Evolutionary conservation across 352 stramenopile genomes (phyloP).

Genomic region (Phytophthora europaea): DNA sequence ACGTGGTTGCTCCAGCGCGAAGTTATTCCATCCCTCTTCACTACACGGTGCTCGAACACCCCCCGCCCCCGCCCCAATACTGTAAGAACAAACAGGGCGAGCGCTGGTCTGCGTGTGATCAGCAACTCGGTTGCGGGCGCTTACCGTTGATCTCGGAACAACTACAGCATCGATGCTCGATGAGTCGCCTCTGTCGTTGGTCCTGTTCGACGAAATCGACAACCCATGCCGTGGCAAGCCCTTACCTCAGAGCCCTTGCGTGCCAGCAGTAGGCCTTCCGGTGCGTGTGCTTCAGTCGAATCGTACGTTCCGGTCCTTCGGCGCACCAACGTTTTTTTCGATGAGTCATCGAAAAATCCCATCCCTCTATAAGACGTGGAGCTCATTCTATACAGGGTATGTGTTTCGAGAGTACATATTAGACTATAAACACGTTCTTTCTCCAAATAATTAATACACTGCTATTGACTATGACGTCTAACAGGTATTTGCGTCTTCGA

Average conservation of each 20-base stretch:
- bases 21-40: background rate
- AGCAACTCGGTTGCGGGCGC: too few species aligned
- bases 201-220: too few species aligned
- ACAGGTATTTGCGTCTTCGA: background rate
- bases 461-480: background rate
- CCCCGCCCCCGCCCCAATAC: too few species aligned
- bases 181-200: too few species aligned
- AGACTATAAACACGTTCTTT: too few species aligned
- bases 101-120: too few species aligned
- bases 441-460: background rate
- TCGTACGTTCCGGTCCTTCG: constrained; percentile 1
- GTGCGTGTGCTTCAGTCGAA: background rate
- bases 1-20: background rate
- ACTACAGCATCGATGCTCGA: too few species aligned
- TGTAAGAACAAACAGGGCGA: too few species aligned
- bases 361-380: background rate
- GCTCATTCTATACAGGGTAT: background rate
- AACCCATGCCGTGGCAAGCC: background rate
- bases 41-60: background rate
- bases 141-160: too few species aligned
- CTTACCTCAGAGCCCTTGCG: background rate
- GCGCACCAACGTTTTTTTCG: background rate
- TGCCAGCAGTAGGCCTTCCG: background rate
- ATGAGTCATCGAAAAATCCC: constrained; percentile 25
- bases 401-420: background rate